Conservation (phyloP, 176 grass and related monocot genomes). For the Avena insularis region DNA sequence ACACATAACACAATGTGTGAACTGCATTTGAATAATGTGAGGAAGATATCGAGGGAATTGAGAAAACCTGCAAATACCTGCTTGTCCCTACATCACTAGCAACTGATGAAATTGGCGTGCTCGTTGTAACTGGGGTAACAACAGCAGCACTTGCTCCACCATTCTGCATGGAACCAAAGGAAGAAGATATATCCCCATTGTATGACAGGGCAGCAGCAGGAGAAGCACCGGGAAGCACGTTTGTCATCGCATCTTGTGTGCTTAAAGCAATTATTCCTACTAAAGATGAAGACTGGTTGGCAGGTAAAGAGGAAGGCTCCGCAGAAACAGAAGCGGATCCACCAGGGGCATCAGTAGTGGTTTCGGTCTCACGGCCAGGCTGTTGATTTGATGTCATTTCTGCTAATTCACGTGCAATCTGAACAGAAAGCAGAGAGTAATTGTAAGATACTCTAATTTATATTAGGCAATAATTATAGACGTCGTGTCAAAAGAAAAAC, state of each 20-base stretch:
- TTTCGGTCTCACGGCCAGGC: conserved; percentile 43
- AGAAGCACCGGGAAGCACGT: conserved; percentile 37
- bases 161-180: conserved; percentile 40
- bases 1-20: conserved; percentile 19
- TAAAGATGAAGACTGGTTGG: conserved; percentile 47
- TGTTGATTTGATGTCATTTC: conserved; percentile 63
- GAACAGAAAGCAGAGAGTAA: conserved; percentile 39
- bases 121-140: conserved; percentile 34
- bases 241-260: conserved; percentile 45
- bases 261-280: conserved; percentile 48
- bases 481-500: conserved; percentile 46
- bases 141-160: conserved; percentile 39
- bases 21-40: conserved; percentile 7
- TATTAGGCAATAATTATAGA: conserved; percentile 32
- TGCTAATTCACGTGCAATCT: conserved; percentile 90
- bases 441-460: background rate
- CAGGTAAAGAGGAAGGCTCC: conserved; percentile 39
- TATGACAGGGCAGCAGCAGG: conserved; percentile 36
- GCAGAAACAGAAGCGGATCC: conserved; percentile 49
- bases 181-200: conserved; percentile 36
- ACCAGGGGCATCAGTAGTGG: conserved; percentile 36
- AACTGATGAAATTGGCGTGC: conserved; percentile 38
- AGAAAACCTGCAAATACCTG: conserved; percentile 44
- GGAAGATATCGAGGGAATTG: conserved; percentile 20
- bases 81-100: conserved; percentile 44